Evolutionary conservation across 1,139 yeast species (phyloP), one percentile per base, ranked within the genome.

Genomic region (Yamadazyma sp.): DNA sequence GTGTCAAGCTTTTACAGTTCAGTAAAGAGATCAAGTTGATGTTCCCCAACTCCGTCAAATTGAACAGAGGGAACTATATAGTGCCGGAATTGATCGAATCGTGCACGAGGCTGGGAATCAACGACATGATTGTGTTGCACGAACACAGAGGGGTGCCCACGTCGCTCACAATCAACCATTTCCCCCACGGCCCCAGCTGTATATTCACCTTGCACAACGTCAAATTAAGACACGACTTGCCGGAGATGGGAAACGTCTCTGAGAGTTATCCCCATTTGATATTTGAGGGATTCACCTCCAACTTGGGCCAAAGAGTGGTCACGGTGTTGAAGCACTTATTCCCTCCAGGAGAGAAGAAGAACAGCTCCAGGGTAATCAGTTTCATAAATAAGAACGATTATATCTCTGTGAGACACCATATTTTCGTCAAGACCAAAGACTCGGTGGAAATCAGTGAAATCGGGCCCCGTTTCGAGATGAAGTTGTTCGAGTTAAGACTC

Each of bases 81-180:
- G 79, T 92, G 68, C 86, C 95, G 1, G 86, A 86, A 42, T 68
- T 92, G 37, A 96, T 89, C 4, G 78, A 83, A 36, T 89, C 96
- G 2, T 89, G 98, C 62, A 78, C 83, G 41, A 58, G 71, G 43
- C 69, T 69, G 2, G 77, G 82, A 28, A 81, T 92, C 9, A 83
- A 95, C 2, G 99, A 92, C 59, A 66, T 94, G 54, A 71, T 92
- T 17, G 75, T 94, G 5, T 66, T 94, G 30, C 98, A 92, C 62
- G 99, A 92, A 61, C 98, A 92, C 64, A 77, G 99, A 63, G 99
- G 99, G 76, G 92, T 88, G 0, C 99, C 99, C 37, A 89, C 97
- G 0, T 87, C 97, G 1, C 57, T 92, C 44, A 92, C 98, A 1
- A 69, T 92, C 26, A 84, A 95, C 32, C 99, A 92, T 70, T 87